Evolutionary conservation across 257 asterid genomes (phyloP).

Genomic region (Marsdenia floribunda): DNA sequence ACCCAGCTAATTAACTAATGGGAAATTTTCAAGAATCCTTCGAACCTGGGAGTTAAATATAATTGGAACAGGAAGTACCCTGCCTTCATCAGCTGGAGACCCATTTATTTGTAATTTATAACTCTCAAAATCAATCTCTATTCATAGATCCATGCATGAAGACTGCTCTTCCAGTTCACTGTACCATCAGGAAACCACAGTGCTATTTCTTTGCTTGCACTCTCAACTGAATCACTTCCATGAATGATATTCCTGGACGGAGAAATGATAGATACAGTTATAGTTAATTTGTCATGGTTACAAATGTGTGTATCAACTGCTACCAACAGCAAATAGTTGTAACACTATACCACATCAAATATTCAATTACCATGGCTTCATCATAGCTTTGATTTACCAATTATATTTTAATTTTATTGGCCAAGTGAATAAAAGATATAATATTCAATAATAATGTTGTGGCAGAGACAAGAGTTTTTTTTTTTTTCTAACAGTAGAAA

Average conservation of each 20-base stretch:
- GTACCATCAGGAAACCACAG: slow-evolving; percentile 82
- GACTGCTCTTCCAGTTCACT: slow-evolving; percentile 72
- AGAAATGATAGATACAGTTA: background rate
- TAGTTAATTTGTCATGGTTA: background rate
- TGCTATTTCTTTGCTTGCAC: slow-evolving; percentile 67
- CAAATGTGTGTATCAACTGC: slow-evolving; percentile 55
- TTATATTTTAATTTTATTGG: background rate
- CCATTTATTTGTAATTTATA: background rate
- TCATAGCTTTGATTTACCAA: background rate
- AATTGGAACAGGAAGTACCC: background rate
- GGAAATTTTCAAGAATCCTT: background rate
- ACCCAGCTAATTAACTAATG: background rate
- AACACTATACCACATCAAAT: background rate
- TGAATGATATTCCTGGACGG: slow-evolving; percentile 64
- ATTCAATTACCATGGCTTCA: background rate
- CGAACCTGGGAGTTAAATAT: background rate
- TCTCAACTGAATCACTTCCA: slow-evolving; percentile 77
- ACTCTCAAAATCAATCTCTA: slow-evolving; percentile 12
- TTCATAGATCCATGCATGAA: slow-evolving; percentile 68
- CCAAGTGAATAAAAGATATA: background rate
- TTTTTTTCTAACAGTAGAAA: background rate
- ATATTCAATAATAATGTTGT: background rate
- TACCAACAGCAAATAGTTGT: slow-evolving; percentile 24
- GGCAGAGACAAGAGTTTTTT: background rate
- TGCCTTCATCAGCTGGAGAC: background rate